Evolutionary conservation across 495 filamentous ascomycete species (phyloP).

Genomic region (Pseudoneurospora amorphoporcata): DNA sequence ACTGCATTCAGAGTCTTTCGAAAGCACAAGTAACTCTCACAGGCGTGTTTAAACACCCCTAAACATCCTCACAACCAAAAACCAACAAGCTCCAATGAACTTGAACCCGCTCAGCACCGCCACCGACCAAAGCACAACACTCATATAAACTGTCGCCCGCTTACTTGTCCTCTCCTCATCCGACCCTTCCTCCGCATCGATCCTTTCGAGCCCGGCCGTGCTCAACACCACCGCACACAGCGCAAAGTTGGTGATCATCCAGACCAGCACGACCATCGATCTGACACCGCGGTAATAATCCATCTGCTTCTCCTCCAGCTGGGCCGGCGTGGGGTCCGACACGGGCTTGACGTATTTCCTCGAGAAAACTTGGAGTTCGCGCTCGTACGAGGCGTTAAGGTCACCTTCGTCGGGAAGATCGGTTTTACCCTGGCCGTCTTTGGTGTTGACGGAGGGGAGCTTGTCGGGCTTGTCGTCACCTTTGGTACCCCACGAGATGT

Average conservation of each 20-base stretch:
- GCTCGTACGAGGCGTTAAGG: slow-evolving; percentile 88
- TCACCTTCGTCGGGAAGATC: slow-evolving; percentile 73
- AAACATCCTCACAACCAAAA: slow-evolving; percentile 85
- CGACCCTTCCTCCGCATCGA: slow-evolving; percentile 33
- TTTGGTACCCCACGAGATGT: slow-evolving; percentile 96
- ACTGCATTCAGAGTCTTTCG: not conserved
- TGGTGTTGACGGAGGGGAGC: slow-evolving; percentile 68
- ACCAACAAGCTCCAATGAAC: slow-evolving; percentile 89
- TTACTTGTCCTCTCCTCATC: slow-evolving; percentile 36
- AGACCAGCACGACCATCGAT: slow-evolving; percentile 79
- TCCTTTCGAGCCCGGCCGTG: slow-evolving; percentile 65
- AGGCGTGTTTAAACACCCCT: slow-evolving; percentile 41
- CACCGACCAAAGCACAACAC: slow-evolving; percentile 84
- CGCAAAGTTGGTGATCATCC: slow-evolving; percentile 95
- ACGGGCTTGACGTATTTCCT: slow-evolving; percentile 58
- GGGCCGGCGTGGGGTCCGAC: slow-evolving; percentile 45
- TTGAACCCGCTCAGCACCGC: slow-evolving; percentile 79
- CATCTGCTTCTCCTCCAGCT: slow-evolving; percentile 70
- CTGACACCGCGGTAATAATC: slow-evolving; percentile 98
- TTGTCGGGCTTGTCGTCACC: slow-evolving; percentile 86
- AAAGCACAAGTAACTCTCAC: not conserved
- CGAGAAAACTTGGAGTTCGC: slow-evolving; percentile 66
- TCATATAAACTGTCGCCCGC: slow-evolving; percentile 70
- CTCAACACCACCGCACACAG: slow-evolving; percentile 81
- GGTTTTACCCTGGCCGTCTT: slow-evolving; percentile 91